Conservation (phyloP, 2,329 filamentous ascomycete species). For the Amylocarpus encephaloides region DNA sequence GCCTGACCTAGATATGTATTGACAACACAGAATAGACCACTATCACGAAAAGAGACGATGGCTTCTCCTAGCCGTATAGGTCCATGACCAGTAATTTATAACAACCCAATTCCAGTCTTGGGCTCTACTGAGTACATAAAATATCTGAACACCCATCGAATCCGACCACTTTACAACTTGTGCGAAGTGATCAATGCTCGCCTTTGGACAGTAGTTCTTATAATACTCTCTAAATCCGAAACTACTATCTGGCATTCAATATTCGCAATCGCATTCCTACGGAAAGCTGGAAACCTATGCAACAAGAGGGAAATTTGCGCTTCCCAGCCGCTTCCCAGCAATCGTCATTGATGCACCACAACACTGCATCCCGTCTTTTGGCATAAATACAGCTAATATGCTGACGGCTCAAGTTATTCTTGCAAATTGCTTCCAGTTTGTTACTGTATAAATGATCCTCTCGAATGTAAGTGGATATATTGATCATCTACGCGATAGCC, state of each 20-base stretch:
- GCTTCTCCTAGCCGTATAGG: not conserved
- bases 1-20: not conserved
- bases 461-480: not conserved
- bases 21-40: not conserved
- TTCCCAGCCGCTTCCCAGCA: not conserved
- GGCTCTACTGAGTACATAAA: not conserved
- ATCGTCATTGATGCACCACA: not conserved
- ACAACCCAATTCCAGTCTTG: not conserved
- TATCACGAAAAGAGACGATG: not conserved
- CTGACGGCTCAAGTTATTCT: not conserved
- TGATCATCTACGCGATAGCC: not conserved
- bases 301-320: not conserved
- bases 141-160: not conserved
- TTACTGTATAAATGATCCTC: not conserved
- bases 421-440: not conserved
- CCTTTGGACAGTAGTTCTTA: not conserved
- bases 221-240: not conserved
- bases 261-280: not conserved
- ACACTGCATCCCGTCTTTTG: not conserved
- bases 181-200: not conserved
- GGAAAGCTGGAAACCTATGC: not conserved
- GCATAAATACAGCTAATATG: not conserved
- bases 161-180: not conserved
- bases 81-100: not conserved
- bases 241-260: not conserved